A percentile compares a stretch with the other conserved stretches of the same genome.
Evolutionary conservation across 2,329 filamentous ascomycete genomes (phyloP).

Genomic region (Coniella vitis): DNA sequence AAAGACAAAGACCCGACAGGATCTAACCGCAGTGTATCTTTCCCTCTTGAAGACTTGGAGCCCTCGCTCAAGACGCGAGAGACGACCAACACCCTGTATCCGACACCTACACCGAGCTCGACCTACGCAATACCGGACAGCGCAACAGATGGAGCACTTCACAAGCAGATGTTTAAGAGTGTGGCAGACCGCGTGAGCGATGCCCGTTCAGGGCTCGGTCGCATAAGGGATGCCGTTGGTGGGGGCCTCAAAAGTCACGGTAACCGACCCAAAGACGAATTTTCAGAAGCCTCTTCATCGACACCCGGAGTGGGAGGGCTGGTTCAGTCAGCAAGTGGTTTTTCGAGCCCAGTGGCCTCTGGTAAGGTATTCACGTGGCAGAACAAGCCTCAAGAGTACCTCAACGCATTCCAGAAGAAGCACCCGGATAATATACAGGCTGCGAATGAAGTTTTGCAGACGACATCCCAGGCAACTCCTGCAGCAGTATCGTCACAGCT

Average conservation of each 20-base stretch:
- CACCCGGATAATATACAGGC: conserved; percentile 21
- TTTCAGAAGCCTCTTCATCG: conserved; percentile 28
- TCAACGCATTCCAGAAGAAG: conserved; percentile 31
- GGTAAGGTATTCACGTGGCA: conserved; percentile 57
- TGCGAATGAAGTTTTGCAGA: conserved; percentile 13
- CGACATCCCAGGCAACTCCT: conserved; percentile 7
- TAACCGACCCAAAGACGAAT: conserved; percentile 49
- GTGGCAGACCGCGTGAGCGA: conserved; percentile 75
- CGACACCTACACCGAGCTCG: conserved; percentile 37
- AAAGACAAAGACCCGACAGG: conserved; percentile 3
- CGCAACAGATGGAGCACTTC: conserved; percentile 46
- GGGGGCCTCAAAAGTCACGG: conserved; percentile 46
- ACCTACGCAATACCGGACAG: conserved; percentile 40
- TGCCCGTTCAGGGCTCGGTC: conserved; percentile 72
- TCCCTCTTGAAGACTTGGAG: conserved; percentile 45
- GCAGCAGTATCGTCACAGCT: conserved; percentile 6
- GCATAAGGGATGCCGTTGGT: conserved; percentile 81
- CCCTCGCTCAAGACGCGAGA: conserved; percentile 37
- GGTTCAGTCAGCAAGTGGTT: conserved; percentile 27
- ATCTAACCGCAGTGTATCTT: conserved; percentile 34
- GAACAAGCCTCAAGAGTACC: conserved; percentile 55
- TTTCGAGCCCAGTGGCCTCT: conserved; percentile 32
- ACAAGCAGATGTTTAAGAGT: conserved; percentile 67
- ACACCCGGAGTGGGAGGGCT: conserved; percentile 30
- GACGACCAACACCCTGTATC: conserved; percentile 37